A percentile compares a stretch with the other conserved stretches of the same genome.
phyloP scores from a whole-genome alignment of 2,329 filamentous ascomycete species.

The Colletotrichum magnum region DNA sequence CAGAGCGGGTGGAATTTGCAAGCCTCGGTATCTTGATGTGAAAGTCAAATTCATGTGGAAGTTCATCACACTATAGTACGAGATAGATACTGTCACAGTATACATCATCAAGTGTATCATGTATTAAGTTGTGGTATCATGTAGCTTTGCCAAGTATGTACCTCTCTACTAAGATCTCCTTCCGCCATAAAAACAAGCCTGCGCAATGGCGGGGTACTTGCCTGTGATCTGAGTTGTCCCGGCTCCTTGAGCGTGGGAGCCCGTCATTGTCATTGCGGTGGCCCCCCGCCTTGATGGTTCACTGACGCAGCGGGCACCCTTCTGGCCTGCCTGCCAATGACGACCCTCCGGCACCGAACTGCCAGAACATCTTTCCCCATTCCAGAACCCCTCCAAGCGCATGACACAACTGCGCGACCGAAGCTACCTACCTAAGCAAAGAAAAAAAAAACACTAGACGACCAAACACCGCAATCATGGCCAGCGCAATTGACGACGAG shows the following conservation, averaged over 20 bases:
- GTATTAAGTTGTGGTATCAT: too few species aligned
- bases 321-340: constrained; percentile 17
- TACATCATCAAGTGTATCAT: too few species aligned
- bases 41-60: too few species aligned
- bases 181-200: constrained; percentile 29
- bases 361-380: constrained; percentile 10
- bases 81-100: too few species aligned
- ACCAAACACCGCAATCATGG: constrained; percentile 50
- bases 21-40: too few species aligned
- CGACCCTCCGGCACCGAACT: background rate
- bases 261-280: constrained; percentile 8
- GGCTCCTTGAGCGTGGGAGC: constrained; percentile 2
- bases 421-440: background rate
- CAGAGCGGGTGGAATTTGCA: too few species aligned
- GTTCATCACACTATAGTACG: too few species aligned
- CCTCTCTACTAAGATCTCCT: background rate
- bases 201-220: constrained; percentile 24
- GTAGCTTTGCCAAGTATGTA: too few species aligned
- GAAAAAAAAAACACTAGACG: constrained; percentile 9
- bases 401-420: background rate
- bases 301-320: constrained; percentile 3
- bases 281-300: background rate
- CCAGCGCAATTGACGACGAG: constrained; percentile 54
- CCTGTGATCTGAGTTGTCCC: constrained; percentile 23
- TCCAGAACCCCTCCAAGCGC: constrained; percentile 7